Evolutionary conservation across 805 yeast species (phyloP).

Genomic region (Ogataea minuta): DNA sequence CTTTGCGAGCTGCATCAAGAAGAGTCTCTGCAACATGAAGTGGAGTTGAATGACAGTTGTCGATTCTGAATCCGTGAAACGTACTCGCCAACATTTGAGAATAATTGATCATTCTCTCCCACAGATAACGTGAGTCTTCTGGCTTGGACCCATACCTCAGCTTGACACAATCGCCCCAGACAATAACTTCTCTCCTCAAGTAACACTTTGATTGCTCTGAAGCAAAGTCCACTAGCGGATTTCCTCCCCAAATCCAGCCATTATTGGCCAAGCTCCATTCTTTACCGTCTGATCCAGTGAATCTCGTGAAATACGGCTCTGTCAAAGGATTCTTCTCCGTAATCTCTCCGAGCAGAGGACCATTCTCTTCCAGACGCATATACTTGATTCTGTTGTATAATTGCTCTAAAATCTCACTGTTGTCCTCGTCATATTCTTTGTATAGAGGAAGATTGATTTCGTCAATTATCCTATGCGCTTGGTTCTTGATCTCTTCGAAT

Average conservation of each 20-base stretch:
- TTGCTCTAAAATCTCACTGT: slow-evolving; percentile 62
- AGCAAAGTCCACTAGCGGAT: slow-evolving; percentile 92
- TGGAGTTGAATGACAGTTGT: slow-evolving; percentile 96
- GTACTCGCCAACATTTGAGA: slow-evolving; percentile 65
- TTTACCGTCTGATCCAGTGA: slow-evolving; percentile 51
- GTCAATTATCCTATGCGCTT: slow-evolving; percentile 59
- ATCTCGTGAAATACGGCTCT: slow-evolving; percentile 86
- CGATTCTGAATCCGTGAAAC: slow-evolving; percentile 88
- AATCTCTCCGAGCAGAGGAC: slow-evolving; percentile 75
- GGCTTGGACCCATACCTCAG: slow-evolving; percentile 77
- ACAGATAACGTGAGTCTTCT: slow-evolving; percentile 82
- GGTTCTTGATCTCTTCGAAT: slow-evolving; percentile 34
- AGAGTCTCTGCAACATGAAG: slow-evolving; percentile 88
- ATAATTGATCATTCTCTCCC: slow-evolving; percentile 85
- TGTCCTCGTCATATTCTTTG: slow-evolving; percentile 71
- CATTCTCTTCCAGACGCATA: slow-evolving; percentile 72
- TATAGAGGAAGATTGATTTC: slow-evolving; percentile 76
- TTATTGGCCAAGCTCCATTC: slow-evolving; percentile 82
- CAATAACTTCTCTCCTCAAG: slow-evolving; percentile 85
- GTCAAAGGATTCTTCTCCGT: slow-evolving; percentile 59
- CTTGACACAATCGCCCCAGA: slow-evolving; percentile 98
- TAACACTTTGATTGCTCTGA: slow-evolving; percentile 76
- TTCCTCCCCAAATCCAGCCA: slow-evolving; percentile 99
- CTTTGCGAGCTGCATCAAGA: slow-evolving; percentile 81
- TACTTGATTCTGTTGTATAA: slow-evolving; percentile 74